Conservation (phyloP, 306 rosid species). For the Cicer judaicum region DNA sequence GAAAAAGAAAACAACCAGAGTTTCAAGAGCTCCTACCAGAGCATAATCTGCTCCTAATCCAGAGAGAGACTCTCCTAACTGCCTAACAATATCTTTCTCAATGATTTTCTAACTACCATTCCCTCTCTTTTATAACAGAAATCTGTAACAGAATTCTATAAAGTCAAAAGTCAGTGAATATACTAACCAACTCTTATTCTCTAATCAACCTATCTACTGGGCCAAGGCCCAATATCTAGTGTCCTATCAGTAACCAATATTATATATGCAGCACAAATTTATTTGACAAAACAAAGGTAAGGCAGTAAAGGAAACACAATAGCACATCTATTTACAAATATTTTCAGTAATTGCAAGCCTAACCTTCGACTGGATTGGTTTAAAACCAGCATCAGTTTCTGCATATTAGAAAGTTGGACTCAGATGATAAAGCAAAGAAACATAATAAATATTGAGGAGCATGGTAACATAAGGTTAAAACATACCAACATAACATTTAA, state of each 20-base stretch:
- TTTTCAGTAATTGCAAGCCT: conserved; percentile 17
- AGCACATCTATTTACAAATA: conserved; percentile 17
- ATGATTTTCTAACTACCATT: no score
- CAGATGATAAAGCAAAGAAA: conserved; percentile 1
- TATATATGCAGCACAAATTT: not conserved
- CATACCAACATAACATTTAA: conserved; percentile 73
- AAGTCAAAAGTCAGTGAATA: no score
- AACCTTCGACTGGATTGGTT: conserved; percentile 68
- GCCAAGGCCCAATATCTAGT: no score
- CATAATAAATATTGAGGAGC: not conserved
- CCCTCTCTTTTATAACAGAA: no score
- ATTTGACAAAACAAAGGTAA: not conserved
- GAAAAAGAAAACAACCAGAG: no score
- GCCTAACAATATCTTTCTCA: no score
- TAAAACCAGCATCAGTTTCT: conserved; percentile 78
- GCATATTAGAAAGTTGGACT: conserved; percentile 40
- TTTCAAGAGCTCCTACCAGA: no score
- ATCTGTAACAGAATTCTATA: no score
- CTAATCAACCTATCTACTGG: no score
- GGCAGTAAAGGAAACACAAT: not conserved
- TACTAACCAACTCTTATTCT: no score
- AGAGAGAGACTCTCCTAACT: no score
- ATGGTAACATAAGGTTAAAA: not conserved
- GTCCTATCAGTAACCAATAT: not conserved
- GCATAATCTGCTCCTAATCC: no score